Base-by-base conservation (phyloP, 306 rosid species). In the Potentilla sterilis region DNA sequence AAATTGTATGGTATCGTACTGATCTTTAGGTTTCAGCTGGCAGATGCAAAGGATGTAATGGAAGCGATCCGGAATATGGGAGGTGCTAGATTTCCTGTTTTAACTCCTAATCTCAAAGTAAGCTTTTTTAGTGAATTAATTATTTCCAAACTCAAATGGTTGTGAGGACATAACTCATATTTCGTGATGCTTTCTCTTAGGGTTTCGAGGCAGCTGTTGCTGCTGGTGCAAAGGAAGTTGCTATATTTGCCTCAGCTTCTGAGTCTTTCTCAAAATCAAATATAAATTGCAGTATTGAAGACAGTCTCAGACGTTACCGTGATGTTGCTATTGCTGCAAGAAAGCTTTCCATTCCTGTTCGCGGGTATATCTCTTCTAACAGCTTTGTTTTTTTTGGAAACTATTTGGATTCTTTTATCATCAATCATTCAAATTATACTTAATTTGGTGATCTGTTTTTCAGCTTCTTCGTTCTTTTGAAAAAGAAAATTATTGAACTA, bases 191-290 rank as follows among this genome's bases (percentile, higher is more conserved):
- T 76, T 81, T 81, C 79, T 80, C 77, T 14, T 80, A 94, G 98
- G 98, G 97, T 70, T 91, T 94, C 83, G 98, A 90, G 82, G 92
- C 89, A 55, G 97, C 98, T 73, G 82, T 91, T 71, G 85, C 89
- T 74, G 90, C 98, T 77, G 97, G 98, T 78, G 96, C 98, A 46
- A 94, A 87, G 82, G 93, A 91, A 84, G 97, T 94, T 42, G 97
- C 97, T 65, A 87, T 94, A 69, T 91, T 94, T 84, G 90, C 97
- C 21, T 86, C 97, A 11, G 98, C 98, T 69, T 94, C 98, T 9
- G 97, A 94, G 71, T 92, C 95, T 38, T 91, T 94, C 81, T 94
- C 97, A 18, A 90, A 87, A 72, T 83, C 93, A 75, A 94, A 91
- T 82, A 85, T 94, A 71, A 94, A 94, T 72, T 81, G 92, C 83